These are phyloP conservation scores for Mycena vulgaris DNA, from an alignment of 768 basidiomycete species.

Conservation along the genomic window DNA sequence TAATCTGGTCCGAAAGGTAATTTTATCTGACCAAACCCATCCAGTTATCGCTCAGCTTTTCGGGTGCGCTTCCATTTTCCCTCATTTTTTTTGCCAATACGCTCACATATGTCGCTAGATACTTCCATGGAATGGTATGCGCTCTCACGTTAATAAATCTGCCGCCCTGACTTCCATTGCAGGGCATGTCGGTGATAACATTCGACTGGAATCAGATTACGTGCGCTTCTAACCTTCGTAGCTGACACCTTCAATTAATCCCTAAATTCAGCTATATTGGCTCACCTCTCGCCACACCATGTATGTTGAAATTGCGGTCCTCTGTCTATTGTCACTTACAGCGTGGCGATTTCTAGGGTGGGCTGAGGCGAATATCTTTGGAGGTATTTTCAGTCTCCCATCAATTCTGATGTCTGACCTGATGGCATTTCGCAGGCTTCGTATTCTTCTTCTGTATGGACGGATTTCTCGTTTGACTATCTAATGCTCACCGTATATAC, in stretches of 20 bases:
- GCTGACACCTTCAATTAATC: conserved; percentile 37
- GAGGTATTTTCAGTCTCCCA: conserved; percentile 54
- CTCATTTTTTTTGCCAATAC: not conserved
- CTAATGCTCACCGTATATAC: not conserved
- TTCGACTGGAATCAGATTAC: conserved; percentile 74
- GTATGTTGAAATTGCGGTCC: conserved; percentile 35
- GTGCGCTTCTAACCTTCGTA: conserved; percentile 41
- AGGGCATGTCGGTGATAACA: conserved; percentile 52
- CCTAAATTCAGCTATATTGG: conserved; percentile 48
- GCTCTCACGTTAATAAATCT: not conserved
- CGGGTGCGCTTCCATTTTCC: conserved; percentile 63
- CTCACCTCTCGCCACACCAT: conserved; percentile 73
- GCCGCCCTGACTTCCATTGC: not conserved
- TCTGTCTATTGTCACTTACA: not conserved
- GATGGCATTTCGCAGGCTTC: conserved; percentile 29
- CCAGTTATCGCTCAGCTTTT: conserved; percentile 79
- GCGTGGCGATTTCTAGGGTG: conserved; percentile 57
- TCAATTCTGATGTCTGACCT: conserved; percentile 56
- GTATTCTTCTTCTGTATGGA: conserved; percentile 37
- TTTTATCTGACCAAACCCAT: conserved; percentile 38
- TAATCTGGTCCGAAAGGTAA: conserved; percentile 58
- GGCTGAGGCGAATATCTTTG: conserved; percentile 66
- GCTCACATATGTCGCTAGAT: conserved; percentile 18
- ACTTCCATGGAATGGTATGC: conserved; percentile 39
- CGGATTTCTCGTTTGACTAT: not conserved